Conservation (phyloP, 208 protist species). For the Wallacemonas sp. region DNA sequence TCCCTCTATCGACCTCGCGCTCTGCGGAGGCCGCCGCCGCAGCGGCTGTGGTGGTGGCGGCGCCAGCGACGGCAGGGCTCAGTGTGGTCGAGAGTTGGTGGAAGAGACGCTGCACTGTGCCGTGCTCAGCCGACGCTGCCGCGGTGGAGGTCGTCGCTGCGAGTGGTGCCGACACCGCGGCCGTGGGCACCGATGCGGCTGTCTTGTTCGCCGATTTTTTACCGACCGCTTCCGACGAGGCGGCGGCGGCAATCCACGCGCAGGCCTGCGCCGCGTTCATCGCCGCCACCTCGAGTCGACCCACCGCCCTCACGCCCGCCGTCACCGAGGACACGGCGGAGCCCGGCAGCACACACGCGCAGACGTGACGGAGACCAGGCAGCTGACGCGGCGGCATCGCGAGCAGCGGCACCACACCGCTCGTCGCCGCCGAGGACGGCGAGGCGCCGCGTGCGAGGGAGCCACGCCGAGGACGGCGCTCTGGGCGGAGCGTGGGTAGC, state of each 20-base stretch:
- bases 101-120: background rate
- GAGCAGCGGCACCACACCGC: background rate
- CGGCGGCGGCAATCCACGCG: slow-evolving; percentile 1
- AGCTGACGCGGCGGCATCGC: slow-evolving; percentile 29
- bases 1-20: background rate
- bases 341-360: slow-evolving; percentile 22
- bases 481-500: slow-evolving; percentile 24
- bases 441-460: too few relatives aligned
- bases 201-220: too few relatives aligned
- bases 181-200: background rate
- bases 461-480: background rate
- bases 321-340: background rate
- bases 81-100: background rate
- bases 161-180: background rate
- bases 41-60: background rate
- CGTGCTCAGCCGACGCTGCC: background rate
- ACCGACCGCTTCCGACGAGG: background rate
- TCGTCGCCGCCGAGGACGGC: too few relatives aligned
- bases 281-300: slow-evolving; percentile 19
- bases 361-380: slow-evolving; percentile 36
- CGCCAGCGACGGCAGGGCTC: background rate
- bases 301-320: slow-evolving; percentile 19
- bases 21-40: background rate
- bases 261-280: slow-evolving; percentile 28
- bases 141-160: background rate